Percentiles rank a stretch among this genome's conserved stretches.
These are phyloP conservation scores for Blastomyces silverae DNA, from an alignment of 2,329 filamentous ascomycete species.

Conservation along the genomic window DNA sequence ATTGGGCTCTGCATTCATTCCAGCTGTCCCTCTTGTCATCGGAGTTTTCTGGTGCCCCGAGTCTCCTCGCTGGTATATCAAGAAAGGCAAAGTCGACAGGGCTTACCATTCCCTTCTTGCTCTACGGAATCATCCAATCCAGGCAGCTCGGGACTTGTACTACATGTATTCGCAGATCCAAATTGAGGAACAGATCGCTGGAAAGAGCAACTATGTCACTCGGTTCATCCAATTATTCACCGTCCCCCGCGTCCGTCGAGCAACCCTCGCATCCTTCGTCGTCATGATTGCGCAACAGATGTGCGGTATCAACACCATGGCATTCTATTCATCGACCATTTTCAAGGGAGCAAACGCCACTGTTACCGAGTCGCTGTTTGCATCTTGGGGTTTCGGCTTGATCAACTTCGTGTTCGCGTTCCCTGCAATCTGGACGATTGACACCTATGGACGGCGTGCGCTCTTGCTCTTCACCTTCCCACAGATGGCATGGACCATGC, in stretches of 20 bases:
- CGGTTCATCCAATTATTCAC: conserved; percentile 52
- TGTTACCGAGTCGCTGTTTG: conserved; percentile 52
- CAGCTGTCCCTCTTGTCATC: conserved; percentile 54
- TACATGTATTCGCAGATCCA: conserved; percentile 52
- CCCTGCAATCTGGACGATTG: conserved; percentile 59
- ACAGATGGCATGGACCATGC: conserved; percentile 60
- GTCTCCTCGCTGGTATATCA: conserved; percentile 60
- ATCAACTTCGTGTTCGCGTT: conserved; percentile 62
- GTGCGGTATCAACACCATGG: conserved; percentile 67
- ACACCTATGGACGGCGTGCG: conserved; percentile 58
- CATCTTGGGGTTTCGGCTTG: conserved; percentile 59
- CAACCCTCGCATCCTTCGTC: conserved; percentile 66
- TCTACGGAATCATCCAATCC: conserved; percentile 53
- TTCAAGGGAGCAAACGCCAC: conserved; percentile 51
- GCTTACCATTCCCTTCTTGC: conserved; percentile 55
- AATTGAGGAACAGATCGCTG: conserved; percentile 40
- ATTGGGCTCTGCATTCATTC: conserved; percentile 58
- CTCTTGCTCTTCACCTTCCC: conserved; percentile 61
- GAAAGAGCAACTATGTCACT: conserved; percentile 51
- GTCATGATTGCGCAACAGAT: conserved; percentile 76
- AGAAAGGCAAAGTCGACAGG: conserved; percentile 56
- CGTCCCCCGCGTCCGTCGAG: conserved; percentile 47
- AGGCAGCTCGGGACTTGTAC: conserved; percentile 57
- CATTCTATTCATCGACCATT: conserved; percentile 63
- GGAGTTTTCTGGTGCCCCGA: conserved; percentile 58